Conservation (phyloP, 169 alveolate species). For the Cryptosporidium ubiquitum region DNA sequence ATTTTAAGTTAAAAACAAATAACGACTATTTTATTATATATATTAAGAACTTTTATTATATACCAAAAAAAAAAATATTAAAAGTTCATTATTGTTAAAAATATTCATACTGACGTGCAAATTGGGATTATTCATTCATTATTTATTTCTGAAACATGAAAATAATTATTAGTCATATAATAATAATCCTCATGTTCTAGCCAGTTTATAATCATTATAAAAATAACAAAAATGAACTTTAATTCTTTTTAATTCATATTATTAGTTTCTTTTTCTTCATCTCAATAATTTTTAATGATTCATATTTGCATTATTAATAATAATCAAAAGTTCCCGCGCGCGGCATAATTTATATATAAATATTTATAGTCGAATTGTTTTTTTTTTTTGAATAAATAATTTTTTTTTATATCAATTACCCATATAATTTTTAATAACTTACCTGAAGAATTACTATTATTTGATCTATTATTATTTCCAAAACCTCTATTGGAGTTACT, state of each 20-base stretch:
- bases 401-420: no score
- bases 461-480: not conserved
- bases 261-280: no score
- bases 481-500: not conserved
- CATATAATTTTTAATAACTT: not conserved
- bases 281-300: no score
- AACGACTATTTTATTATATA: not conserved
- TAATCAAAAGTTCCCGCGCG: not conserved
- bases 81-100: not conserved
- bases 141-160: conserved; percentile 25
- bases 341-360: not conserved
- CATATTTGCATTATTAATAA: not conserved
- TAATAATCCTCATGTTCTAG: conserved; percentile 5
- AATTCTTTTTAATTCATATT: not conserved
- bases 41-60: not conserved
- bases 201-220: conserved; percentile 63
- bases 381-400: no score
- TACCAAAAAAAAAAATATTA: not conserved
- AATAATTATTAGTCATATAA: not conserved
- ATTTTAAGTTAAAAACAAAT: not conserved
- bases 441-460: conserved; percentile 42
- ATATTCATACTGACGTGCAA: conserved; percentile 75
- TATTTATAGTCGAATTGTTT: not conserved
- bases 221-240: not conserved
- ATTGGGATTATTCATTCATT: conserved; percentile 57